phyloP scores from a whole-genome alignment of 805 yeast genomes.

The Metschnikowia santaceciliae region DNA sequence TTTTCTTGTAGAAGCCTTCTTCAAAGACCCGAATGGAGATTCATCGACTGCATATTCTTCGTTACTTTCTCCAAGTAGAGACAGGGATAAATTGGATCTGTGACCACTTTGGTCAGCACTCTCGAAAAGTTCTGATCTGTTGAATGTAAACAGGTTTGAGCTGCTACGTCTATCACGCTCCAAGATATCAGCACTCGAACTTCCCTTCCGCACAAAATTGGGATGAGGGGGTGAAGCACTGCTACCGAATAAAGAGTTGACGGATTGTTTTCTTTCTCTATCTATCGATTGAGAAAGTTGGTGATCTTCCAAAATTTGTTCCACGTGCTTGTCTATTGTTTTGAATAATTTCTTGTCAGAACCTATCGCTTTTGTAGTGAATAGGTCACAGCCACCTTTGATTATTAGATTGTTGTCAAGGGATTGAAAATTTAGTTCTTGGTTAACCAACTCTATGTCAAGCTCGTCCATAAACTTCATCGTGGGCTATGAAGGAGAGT shows the following conservation, averaged over 20 bases:
- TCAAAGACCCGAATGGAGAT: slow-evolving; percentile 90
- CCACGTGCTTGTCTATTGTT: slow-evolving; percentile 78
- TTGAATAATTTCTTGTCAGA: slow-evolving; percentile 86
- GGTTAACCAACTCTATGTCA: slow-evolving; percentile 88
- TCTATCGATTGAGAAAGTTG: slow-evolving; percentile 38
- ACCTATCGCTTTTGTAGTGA: slow-evolving; percentile 90
- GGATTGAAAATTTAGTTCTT: slow-evolving; percentile 53
- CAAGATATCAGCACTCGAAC: slow-evolving; percentile 15
- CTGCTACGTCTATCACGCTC: slow-evolving; percentile 29
- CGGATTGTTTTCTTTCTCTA: slow-evolving; percentile 35
- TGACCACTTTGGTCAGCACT: slow-evolving; percentile 1
- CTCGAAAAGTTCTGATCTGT: slow-evolving; percentile 13
- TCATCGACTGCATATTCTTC: slow-evolving; percentile 30
- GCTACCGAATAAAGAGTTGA: slow-evolving; percentile 33
- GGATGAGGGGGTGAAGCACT: slow-evolving; percentile 33
- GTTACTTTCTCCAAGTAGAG: slow-evolving; percentile 9
- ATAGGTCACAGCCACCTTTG: slow-evolving; percentile 87
- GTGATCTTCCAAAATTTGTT: slow-evolving; percentile 45
- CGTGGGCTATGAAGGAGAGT: background rate
- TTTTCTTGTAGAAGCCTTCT: slow-evolving; percentile 78
- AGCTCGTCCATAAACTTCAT: slow-evolving; percentile 83
- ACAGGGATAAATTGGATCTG: slow-evolving; percentile 11
- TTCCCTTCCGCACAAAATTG: slow-evolving; percentile 23
- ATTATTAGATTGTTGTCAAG: slow-evolving; percentile 47
- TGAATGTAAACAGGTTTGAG: slow-evolving; percentile 22